A percentile compares a stretch with the other conserved stretches of the same genome.
phyloP scores from a whole-genome alignment of 192 early-diverging fungal species.

The Lunasporangiospora selenospora region DNA sequence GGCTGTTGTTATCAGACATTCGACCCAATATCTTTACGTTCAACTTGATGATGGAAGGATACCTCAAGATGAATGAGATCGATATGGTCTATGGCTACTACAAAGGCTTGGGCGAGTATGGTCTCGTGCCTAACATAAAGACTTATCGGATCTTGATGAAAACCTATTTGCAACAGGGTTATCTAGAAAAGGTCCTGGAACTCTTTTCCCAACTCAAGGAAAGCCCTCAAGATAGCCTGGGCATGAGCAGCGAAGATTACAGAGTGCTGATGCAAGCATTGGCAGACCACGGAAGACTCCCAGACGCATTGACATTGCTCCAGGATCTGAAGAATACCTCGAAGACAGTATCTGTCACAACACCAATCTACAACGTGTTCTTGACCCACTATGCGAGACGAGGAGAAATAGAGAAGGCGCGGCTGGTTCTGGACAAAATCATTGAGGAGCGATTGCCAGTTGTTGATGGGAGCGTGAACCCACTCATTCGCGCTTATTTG shows the following conservation, averaged over 20 bases:
- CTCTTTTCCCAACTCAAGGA: conserved; percentile 33
- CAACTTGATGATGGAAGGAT: conserved; percentile 42
- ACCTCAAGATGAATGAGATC: conserved; percentile 37
- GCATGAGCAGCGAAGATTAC: conserved; percentile 29
- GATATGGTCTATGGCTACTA: conserved; percentile 41
- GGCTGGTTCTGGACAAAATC: conserved; percentile 30
- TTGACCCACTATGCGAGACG: conserved; percentile 31
- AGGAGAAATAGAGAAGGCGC: conserved; percentile 32
- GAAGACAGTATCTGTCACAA: conserved; percentile 16
- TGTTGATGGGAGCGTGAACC: conserved; percentile 36
- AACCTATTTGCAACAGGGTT: conserved; percentile 19
- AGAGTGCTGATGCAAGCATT: conserved; percentile 23
- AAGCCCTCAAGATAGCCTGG: conserved; percentile 11
- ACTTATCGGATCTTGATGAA: conserved; percentile 43
- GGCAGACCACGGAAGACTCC: conserved; percentile 14
- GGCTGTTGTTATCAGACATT: conserved; percentile 22
- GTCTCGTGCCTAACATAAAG: conserved; percentile 31
- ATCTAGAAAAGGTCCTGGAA: conserved; percentile 18
- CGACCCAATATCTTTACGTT: conserved; percentile 42
- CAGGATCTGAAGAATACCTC: conserved; percentile 23
- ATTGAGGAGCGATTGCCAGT: conserved; percentile 22
- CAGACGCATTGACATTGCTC: conserved; percentile 26
- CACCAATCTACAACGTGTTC: conserved; percentile 44
- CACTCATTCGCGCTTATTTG: conserved; percentile 28
- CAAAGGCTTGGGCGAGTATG: conserved; percentile 42